A percentile compares a stretch with the other conserved stretches of the same genome.
These are phyloP conservation scores for Colletotrichum melonis DNA, from an alignment of 2,329 filamentous ascomycete genomes.

Conservation along the genomic window DNA sequence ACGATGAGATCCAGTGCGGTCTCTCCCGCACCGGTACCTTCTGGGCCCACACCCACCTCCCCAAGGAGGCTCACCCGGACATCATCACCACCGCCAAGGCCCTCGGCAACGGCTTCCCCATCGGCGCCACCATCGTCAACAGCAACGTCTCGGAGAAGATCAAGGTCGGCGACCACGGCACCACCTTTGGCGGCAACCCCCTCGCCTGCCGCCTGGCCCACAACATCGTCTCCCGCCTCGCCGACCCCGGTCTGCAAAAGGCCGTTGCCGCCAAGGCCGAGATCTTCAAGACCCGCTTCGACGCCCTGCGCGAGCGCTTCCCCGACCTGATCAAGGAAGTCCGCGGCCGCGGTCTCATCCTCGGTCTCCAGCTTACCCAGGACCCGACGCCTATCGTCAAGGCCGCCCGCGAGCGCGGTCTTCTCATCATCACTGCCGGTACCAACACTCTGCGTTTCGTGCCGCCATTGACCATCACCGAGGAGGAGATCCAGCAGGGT, in stretches of 20 bases:
- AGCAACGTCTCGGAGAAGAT: constrained; percentile 55
- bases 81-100: constrained; percentile 96
- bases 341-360: constrained; percentile 84
- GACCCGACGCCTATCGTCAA: constrained; percentile 82
- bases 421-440: constrained; percentile 92
- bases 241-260: constrained; percentile 76
- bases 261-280: constrained; percentile 74
- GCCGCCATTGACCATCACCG: constrained; percentile 83
- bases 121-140: constrained; percentile 74
- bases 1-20: constrained; percentile 98
- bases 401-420: constrained; percentile 86
- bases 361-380: constrained; percentile 84
- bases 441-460: constrained; percentile 94
- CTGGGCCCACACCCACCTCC: constrained; percentile 86
- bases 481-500: constrained; percentile 83
- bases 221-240: constrained; percentile 83
- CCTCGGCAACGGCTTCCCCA: constrained; percentile 94
- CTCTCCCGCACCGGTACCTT: constrained; percentile 86
- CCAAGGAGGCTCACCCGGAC: constrained; percentile 87
- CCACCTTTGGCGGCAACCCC: constrained; percentile 94
- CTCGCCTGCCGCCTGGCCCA: constrained; percentile 86
- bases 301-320: constrained; percentile 58
- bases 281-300: constrained; percentile 61
- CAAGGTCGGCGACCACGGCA: constrained; percentile 84
- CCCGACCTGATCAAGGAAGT: constrained; percentile 82